Base-by-base conservation (phyloP, 2,329 filamentous ascomycete species). In the Colletotrichum tofieldiae region DNA sequence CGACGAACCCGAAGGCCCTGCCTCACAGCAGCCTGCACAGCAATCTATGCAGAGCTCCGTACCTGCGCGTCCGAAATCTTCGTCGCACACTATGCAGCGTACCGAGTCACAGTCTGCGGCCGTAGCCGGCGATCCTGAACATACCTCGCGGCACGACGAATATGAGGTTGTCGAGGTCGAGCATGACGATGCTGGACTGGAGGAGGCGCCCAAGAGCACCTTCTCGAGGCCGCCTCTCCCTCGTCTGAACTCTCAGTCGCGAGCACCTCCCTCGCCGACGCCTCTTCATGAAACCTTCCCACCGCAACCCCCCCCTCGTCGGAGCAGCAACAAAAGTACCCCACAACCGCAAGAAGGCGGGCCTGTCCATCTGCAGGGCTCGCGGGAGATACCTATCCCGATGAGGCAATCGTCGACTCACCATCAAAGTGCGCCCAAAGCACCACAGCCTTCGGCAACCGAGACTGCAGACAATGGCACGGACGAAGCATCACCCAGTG, bases 131-230 rank as follows among this genome's bases (percentile, higher is more conserved):
- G 70, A 70, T 70, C 70, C 59, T 49, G 70, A 65, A 11, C 70
- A 65, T 23, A 32, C 59, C 32, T 65, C 65, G 12, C 65, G 70
- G 20, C 66, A 65, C 39, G 72, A 75, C 37, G 68, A 67, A 58
- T 69, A 74, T 59, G 72, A 75, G 54, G 73, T 72, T 29, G 73
- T 72, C n/a, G 68, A 70, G 29, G 72, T 66, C 45, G 65, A 75
- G 9, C 68, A 74, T 16, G 49, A 49, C 1, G 67, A 52, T 35
- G 49, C 55, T 23, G 60, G 68, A 26, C 43, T 41, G 14, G 67
- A 71, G 26, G 67, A 73, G 61, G 71, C 45, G 9, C 71, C 58
- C 29, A 72, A 58, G 62, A 43, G 45, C 52, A 49, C 56, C 41
- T 62, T 61, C 60, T 52, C 49, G 3, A 43, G 65, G 43, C 72